phyloP scores from a whole-genome alignment of 1,284 basidiomycete genomes.

The Naganishia cerealis region DNA sequence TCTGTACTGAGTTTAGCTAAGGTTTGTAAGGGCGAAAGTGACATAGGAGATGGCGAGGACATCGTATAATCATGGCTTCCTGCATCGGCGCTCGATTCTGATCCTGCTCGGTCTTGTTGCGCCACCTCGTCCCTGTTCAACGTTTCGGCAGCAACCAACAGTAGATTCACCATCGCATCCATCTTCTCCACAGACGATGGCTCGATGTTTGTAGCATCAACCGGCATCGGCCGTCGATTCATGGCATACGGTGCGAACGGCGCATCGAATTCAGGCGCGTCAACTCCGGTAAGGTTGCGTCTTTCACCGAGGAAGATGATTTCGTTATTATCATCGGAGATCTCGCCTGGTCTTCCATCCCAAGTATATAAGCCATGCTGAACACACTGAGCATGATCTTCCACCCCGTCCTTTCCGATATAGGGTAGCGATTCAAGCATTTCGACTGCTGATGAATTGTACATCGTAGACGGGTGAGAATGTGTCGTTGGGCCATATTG shows the following conservation, averaged over 20 bases:
- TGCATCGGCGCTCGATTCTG: not conserved
- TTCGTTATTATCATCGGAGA: not conserved
- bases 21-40: constrained; percentile 17
- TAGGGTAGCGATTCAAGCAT: not conserved
- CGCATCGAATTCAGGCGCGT: not conserved
- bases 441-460: not conserved
- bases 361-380: not conserved
- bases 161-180: constrained; percentile 1
- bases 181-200: not conserved
- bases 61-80: not conserved
- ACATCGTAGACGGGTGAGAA: not conserved
- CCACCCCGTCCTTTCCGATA: no score
- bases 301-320: constrained; percentile 13
- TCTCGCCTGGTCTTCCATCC: not conserved
- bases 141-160: constrained; percentile 8
- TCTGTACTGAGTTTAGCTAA: constrained; percentile 16
- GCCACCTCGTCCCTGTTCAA: not conserved
- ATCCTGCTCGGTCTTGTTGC: not conserved
- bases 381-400: not conserved
- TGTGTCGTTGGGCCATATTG: not conserved
- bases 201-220: not conserved
- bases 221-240: not conserved
- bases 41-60: constrained; percentile 4
- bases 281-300: not conserved
- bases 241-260: not conserved